A percentile compares a stretch with the other conserved stretches of the same genome.
phyloP scores from a whole-genome alignment of 306 rosid species.

The Casuarina glauca region DNA sequence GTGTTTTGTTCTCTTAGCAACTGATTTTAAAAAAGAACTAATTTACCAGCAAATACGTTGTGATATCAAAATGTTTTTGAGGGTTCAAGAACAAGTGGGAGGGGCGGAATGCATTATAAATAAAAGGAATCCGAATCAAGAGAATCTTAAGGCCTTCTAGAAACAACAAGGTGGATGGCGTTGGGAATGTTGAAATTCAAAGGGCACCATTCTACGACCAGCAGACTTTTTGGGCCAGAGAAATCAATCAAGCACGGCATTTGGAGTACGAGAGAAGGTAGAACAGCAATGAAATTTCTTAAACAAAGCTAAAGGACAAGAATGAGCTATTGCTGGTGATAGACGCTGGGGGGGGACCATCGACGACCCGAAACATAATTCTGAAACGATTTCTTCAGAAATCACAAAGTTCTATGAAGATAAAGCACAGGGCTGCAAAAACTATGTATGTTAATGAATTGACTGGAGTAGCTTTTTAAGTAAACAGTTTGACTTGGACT shows the following conservation, averaged over 20 bases:
- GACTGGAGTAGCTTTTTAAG: not conserved
- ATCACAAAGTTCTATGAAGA: not conserved
- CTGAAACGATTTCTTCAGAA: not conserved
- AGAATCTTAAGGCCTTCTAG: not conserved
- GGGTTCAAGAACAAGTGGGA: no score
- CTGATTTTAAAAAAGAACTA: no score
- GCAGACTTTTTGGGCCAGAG: constrained; percentile 28
- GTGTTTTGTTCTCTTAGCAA: no score
- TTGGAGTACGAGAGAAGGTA: not conserved
- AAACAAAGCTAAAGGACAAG: not conserved
- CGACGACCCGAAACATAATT: no score
- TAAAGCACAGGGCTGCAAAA: no score
- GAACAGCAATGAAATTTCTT: not conserved
- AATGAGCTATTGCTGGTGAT: no score
- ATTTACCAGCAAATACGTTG: no score
- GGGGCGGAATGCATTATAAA: no score
- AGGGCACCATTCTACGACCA: not conserved
- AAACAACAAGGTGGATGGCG: constrained; percentile 3
- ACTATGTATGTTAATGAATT: not conserved
- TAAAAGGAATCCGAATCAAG: no score
- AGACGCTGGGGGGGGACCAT: no score
- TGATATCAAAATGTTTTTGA: no score
- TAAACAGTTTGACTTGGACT: not conserved
- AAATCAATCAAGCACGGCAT: constrained; percentile 14
- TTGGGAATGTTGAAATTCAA: constrained; percentile 7